Base-by-base conservation (phyloP, 176 grass and related monocot genomes). In the Saccharum officinarum region DNA sequence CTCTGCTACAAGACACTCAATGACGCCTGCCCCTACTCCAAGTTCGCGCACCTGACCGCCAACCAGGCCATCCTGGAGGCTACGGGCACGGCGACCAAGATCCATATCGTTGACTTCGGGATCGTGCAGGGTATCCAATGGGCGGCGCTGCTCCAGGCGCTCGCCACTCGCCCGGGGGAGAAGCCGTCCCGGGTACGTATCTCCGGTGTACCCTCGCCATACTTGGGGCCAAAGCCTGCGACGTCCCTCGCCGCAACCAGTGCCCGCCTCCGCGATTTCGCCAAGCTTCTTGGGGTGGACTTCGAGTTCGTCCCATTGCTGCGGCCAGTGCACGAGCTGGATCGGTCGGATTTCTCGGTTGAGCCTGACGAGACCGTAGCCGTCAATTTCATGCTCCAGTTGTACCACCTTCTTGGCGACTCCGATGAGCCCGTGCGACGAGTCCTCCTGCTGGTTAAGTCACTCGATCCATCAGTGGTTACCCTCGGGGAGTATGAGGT, bases 61-160 rank as follows among this genome's bases (percentile, higher is more conserved):
- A 99, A 99, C 89, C 97, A 99, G 83, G 97, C 97, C 42, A 99
- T 99, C 84, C 83, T 99, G 52, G 97, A 99, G 85, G 94, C 97
- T 13, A 97, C 88, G 12, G 90, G 86, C 82, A 71, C 97, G 42
- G 93, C 90, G 22, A 77, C 82, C 71, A 89, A 78, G 81, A 99
- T 99, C 82, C 97, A 99, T 81, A 92, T 99, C 68, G 71, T 94
- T 73, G 97, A 99, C 91, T 96, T 99, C 26, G 97, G 97, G 50
- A 87, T 99, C 84, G 86, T 94, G 25, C 97, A 97, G 78, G 97
- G 97, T 2, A 89, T 99, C 86, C 97, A 99, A 79, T 99, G 97
- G 93, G 94, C 97, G 67, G 94, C 90, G 75, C 91, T 99, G 42
- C 91, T 99, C 26, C 97, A 99, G 89, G 97, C 97, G 72, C 97